Evolutionary conservation across 2,329 filamentous ascomycete genomes (phyloP), one percentile per base, ranked within the genome.

Genomic region (Aspergillus versicolor): DNA sequence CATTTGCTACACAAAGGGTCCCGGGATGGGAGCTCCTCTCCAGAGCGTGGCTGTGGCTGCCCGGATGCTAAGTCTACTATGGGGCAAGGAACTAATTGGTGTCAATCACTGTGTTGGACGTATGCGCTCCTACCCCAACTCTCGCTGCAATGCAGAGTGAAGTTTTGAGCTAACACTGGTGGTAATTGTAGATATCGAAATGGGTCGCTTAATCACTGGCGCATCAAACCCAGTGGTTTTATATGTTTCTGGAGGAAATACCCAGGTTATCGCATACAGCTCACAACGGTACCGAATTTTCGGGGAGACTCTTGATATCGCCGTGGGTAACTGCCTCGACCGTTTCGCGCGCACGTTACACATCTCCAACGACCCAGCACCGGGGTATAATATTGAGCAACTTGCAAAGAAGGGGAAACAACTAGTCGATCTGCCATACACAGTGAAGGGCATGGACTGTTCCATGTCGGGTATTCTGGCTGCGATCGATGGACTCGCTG

Each of bases 401-500:
- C 80, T 97, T 49, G 94, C 94, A 65, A 88, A 89, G 73, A 86
- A 87, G 53, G 85, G 85, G 1, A 84, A 81, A 44, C 77, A 86
- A 21, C 78, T 99, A 40, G 81, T 97, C 17, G 93, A 97, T 64
- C 79, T 99, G 27, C 94, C 94, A 2, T 99, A 99, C 70, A 87
- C 92, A 2, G 94, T 99, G 62, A 99, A 99, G 76, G 94, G 94
- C 51, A 99, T 99, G 94, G 94, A 99, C 74, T 96, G 92, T 68
- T 94, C 90, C 22, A 97, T 99, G 76, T 92, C 90, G 2, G 94
- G 94, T 2, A 96, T 99, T 62, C 79, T 99, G 27, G 91, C 90
- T 0, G 84, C 85, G 4, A 88, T 93, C 12, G 94, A 99, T 71
- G 81, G 88, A 37, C 80, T 96, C 45, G 93, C 92, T 1, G 84